phyloP scores from a whole-genome alignment of 2,329 filamentous ascomycete genomes.

The Metarhizium anisopliae region DNA sequence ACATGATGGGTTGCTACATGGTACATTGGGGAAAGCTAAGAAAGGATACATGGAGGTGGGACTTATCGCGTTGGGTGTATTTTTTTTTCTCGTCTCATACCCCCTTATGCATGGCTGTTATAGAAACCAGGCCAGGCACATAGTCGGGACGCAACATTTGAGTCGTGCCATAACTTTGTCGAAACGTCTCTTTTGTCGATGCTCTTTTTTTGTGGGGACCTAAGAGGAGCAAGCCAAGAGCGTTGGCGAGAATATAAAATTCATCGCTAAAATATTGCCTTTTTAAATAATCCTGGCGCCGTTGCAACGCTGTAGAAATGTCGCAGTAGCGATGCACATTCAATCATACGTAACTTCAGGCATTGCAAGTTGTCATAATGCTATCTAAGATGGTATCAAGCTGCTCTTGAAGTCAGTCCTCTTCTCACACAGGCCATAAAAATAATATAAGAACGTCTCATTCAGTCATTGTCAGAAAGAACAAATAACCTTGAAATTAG shows the following conservation, averaged over 20 bases:
- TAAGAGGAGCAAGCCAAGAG: not conserved
- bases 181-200: conserved; percentile 3
- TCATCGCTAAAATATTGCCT: not conserved
- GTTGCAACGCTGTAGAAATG: not conserved
- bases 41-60: not conserved
- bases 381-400: not conserved
- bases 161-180: not conserved
- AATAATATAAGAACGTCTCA: too few species aligned
- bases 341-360: not conserved
- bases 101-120: not conserved
- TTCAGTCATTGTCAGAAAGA: too few species aligned
- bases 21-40: not conserved
- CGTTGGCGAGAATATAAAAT: not conserved
- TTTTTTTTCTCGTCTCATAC: not conserved
- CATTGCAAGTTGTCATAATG: not conserved
- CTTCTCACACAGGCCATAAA: not conserved
- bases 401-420: not conserved
- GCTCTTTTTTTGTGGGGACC: not conserved
- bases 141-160: not conserved
- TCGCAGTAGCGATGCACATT: not conserved
- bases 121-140: not conserved
- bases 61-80: not conserved
- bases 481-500: too few species aligned
- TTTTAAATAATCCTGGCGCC: not conserved
- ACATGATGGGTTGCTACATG: not conserved